phyloP scores from a whole-genome alignment of 768 basidiomycete species.

The Russula brevipes region DNA sequence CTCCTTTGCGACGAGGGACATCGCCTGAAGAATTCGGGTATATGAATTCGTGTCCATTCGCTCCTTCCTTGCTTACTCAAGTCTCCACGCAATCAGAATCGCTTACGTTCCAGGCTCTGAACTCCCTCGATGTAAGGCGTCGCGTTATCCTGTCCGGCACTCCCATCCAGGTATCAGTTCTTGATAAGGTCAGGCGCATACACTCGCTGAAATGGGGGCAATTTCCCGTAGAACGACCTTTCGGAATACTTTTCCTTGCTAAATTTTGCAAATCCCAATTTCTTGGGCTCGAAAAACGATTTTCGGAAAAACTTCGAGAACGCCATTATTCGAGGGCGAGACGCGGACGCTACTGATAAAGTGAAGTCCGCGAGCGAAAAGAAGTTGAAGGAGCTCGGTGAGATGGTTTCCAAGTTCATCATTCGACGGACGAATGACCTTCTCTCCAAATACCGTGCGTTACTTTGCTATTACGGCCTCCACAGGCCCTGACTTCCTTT shows the following conservation, averaged over 20 bases:
- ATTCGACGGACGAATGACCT: constrained; percentile 92
- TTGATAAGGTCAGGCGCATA: not conserved
- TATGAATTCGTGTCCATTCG: constrained; percentile 25
- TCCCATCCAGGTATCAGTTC: constrained; percentile 65
- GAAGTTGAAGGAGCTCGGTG: constrained; percentile 87
- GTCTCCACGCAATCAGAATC: constrained; percentile 50
- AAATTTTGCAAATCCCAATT: constrained; percentile 90
- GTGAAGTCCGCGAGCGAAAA: constrained; percentile 78
- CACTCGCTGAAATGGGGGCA: not conserved
- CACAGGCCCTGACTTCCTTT: constrained; percentile 1
- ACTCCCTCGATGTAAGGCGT: constrained; percentile 75
- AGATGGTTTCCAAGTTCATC: constrained; percentile 87
- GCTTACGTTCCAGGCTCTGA: constrained; percentile 80
- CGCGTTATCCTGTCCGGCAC: constrained; percentile 94
- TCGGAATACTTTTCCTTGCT: constrained; percentile 93
- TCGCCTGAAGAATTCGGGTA: constrained; percentile 91
- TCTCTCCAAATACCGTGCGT: constrained; percentile 88
- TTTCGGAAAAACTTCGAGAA: constrained; percentile 96
- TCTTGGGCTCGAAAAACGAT: constrained; percentile 80
- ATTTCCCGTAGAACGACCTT: constrained; percentile 65
- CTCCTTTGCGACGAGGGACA: constrained; percentile 98
- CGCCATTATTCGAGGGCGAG: constrained; percentile 83
- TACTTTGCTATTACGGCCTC: not conserved
- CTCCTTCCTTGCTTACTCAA: constrained; percentile 1
- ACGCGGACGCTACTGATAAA: constrained; percentile 75